Percentiles rank a stretch among this genome's conserved stretches.
phyloP scores from a whole-genome alignment of 2,329 filamentous ascomycete genomes.

The Penicillium sp. region DNA sequence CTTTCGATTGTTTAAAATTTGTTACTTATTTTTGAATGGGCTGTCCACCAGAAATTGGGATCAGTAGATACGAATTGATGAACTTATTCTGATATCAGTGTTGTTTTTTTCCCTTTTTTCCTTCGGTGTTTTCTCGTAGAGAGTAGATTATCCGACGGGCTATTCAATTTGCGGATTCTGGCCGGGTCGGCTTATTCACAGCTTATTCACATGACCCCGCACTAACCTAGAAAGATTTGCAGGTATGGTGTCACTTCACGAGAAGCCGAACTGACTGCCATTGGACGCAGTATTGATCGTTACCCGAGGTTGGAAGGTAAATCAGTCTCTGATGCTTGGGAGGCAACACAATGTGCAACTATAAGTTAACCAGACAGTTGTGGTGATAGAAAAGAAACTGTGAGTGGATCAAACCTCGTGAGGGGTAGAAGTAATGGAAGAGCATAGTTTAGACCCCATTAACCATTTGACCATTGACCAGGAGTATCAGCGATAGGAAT shows the following conservation, averaged over 20 bases:
- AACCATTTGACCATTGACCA: no score
- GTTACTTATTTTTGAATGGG: constrained; percentile 25
- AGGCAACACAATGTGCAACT: not conserved
- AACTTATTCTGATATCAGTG: constrained; percentile 13
- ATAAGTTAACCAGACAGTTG: not conserved
- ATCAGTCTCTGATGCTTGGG: no score
- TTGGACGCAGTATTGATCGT: not conserved
- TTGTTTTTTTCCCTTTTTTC: not conserved
- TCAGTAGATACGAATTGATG: constrained; percentile 31
- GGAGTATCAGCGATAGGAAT: not conserved
- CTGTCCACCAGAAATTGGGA: constrained; percentile 23
- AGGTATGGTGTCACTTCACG: not conserved
- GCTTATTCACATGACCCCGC: constrained; percentile 26
- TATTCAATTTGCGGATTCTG: constrained; percentile 15
- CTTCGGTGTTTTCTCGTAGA: constrained; percentile 1
- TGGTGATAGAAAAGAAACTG: no score
- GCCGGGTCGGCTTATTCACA: constrained; percentile 24
- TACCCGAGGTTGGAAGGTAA: not conserved
- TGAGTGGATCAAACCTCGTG: no score
- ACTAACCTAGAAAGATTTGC: not conserved
- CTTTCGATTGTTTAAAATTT: constrained; percentile 7
- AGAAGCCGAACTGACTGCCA: not conserved
- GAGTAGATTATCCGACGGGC: not conserved
- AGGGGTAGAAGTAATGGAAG: not conserved
- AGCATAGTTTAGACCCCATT: no score